phyloP scores from a whole-genome alignment of 2,329 filamentous ascomycete species.

The Xenoacremonium recifei region DNA sequence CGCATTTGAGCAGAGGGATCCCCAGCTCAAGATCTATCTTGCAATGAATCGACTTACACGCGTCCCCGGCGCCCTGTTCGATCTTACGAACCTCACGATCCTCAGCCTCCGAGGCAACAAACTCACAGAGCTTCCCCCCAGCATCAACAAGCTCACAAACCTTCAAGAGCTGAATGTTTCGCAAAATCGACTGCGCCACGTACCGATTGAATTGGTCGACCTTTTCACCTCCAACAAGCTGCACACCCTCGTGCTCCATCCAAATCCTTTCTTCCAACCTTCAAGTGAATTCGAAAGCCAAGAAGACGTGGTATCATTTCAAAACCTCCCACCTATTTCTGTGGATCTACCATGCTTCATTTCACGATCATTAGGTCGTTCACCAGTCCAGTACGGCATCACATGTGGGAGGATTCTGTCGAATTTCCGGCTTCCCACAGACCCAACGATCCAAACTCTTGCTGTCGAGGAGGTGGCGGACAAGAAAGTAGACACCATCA shows the following conservation, averaged over 20 bases:
- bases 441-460: slow-evolving; percentile 17
- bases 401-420: slow-evolving; percentile 29
- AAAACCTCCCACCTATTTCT: no score
- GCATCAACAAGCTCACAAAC: slow-evolving; percentile 56
- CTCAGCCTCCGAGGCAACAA: slow-evolving; percentile 66
- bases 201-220: slow-evolving; percentile 63
- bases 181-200: slow-evolving; percentile 57
- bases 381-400: slow-evolving; percentile 31
- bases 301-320: no score
- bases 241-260: slow-evolving; percentile 53
- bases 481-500: not conserved
- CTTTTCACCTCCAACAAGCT: slow-evolving; percentile 50
- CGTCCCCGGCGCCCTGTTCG: slow-evolving; percentile 61
- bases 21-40: slow-evolving; percentile 60
- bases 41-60: slow-evolving; percentile 55
- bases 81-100: slow-evolving; percentile 59
- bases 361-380: slow-evolving; percentile 27
- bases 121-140: slow-evolving; percentile 58
- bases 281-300: slow-evolving; percentile 9
- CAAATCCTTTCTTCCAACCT: slow-evolving; percentile 60
- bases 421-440: slow-evolving; percentile 26
- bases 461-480: slow-evolving; percentile 19
- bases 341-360: slow-evolving; percentile 10
- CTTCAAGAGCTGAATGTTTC: slow-evolving; percentile 64
- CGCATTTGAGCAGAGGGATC: slow-evolving; percentile 57